Evolutionary conservation across 352 stramenopile species (phyloP).

Genomic region (Blastocystis sp.): DNA sequence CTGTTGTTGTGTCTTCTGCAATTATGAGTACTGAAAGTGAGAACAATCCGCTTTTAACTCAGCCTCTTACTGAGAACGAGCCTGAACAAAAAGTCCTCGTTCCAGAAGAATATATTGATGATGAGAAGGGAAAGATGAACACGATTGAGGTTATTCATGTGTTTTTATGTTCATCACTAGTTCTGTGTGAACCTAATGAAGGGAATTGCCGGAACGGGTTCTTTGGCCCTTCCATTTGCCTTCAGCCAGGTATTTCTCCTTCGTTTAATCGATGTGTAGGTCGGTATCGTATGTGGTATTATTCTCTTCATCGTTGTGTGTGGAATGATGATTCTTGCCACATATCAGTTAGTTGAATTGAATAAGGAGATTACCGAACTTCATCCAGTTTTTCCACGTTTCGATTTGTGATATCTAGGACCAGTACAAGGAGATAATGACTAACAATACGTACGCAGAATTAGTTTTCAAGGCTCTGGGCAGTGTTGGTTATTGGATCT

Average conservation of each 20-base stretch:
- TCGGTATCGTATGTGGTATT: slow-evolving; percentile 48
- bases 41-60: not conserved
- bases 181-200: slow-evolving; percentile 62
- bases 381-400: not conserved
- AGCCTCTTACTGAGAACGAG: not conserved
- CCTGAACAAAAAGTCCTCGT: not conserved
- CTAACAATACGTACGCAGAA: slow-evolving; percentile 55
- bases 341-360: slow-evolving; percentile 28
- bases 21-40: slow-evolving; percentile 25
- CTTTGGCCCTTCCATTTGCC: slow-evolving; percentile 48
- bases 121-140: slow-evolving; percentile 62
- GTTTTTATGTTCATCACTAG: not conserved
- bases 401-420: not conserved
- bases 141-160: not conserved
- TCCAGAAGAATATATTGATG: slow-evolving; percentile 13
- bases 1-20: not conserved
- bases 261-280: not conserved
- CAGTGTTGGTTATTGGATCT: slow-evolving; percentile 37
- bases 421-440: not conserved
- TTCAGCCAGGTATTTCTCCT: slow-evolving; percentile 13
- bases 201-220: slow-evolving; percentile 60
- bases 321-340: slow-evolving; percentile 56
- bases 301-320: slow-evolving; percentile 45
- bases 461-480: slow-evolving; percentile 44
- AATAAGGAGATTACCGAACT: slow-evolving; percentile 35